phyloP scores from a whole-genome alignment of 495 filamentous ascomycete species.

The Penicillium verhagenii region DNA sequence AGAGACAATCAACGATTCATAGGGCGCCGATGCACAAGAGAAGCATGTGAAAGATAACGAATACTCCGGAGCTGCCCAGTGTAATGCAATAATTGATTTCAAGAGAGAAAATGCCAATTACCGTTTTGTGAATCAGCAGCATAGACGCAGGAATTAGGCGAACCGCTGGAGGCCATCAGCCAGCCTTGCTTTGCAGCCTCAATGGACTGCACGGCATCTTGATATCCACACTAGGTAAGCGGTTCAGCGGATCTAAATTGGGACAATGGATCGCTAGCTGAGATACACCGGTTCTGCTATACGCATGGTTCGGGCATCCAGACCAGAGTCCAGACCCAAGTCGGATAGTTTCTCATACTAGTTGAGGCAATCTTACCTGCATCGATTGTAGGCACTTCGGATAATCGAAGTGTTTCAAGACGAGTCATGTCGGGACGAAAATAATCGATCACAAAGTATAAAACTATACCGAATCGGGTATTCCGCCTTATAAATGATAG shows the following conservation, averaged over 20 bases:
- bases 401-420: background rate
- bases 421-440: background rate
- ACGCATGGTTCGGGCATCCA: constrained; percentile 10
- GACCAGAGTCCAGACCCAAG: constrained; percentile 3
- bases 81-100: constrained; percentile 7
- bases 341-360: constrained; percentile 8
- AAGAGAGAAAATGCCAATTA: constrained; percentile 4
- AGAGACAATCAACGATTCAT: constrained; percentile 7
- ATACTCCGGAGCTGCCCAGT: constrained; percentile 1
- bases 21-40: constrained; percentile 2
- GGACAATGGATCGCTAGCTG: constrained; percentile 1
- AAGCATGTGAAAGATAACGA: constrained; percentile 11
- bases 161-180: constrained; percentile 8
- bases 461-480: constrained; percentile 5
- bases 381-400: constrained; percentile 5
- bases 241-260: constrained; percentile 5
- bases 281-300: background rate
- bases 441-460: constrained; percentile 14
- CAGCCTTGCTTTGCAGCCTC: constrained; percentile 13
- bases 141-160: constrained; percentile 5
- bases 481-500: constrained; percentile 2
- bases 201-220: constrained; percentile 4
- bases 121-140: constrained; percentile 11
- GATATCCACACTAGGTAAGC: background rate
- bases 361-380: constrained; percentile 10